Base-by-base conservation (phyloP, 257 asterid species). In the Primulina eburnea region DNA sequence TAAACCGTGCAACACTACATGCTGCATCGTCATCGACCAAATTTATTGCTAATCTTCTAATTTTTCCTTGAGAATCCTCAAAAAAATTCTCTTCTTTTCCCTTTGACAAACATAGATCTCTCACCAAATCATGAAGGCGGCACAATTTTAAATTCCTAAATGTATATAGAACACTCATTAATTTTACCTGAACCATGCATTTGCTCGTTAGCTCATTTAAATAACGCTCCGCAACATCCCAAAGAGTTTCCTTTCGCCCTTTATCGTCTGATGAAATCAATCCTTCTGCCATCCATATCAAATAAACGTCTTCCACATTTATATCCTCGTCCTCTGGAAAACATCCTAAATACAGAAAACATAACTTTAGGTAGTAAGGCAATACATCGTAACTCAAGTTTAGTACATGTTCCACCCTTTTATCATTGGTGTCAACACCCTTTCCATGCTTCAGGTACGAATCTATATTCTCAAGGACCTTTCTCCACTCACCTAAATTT, bases 141-240 rank as follows among this genome's bases (percentile, higher is more conserved):
- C 74, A 77, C 0, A 29, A 61, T 7, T n/a, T 2, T n/a, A 18
- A 34, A 59, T 0, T 0, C 7, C 18, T 30, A 0, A 0, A n/a
- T n/a, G n/a, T n/a, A n/a, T n/a, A n/a, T n/a, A n/a, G n/a, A n/a
- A n/a, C n/a, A n/a, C n/a, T n/a, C n/a, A n/a, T n/a, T n/a, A n/a
- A n/a, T n/a, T 53, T 12, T 21, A 71, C 30, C 56, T 77, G 77
- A 74, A 73, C 75, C 65, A 77, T 57, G 20, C 68, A 52, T 60
- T 77, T 62, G 0, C 6, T 38, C 18, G 64, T 68, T 6, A 73
- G 58, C 34, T 76, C 71, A 2, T 28, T 34, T 34, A 73, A 63
- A 50, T 73, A 80, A 1, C 76, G 66, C 43, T 80, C 70, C 0
- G 79, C 82, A 24, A 76, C 80, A 6, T 77, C 77, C 7, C n/a